Conservation (phyloP, 2,329 filamentous ascomycete genomes). For the Fonsecaea multimorphosa region DNA sequence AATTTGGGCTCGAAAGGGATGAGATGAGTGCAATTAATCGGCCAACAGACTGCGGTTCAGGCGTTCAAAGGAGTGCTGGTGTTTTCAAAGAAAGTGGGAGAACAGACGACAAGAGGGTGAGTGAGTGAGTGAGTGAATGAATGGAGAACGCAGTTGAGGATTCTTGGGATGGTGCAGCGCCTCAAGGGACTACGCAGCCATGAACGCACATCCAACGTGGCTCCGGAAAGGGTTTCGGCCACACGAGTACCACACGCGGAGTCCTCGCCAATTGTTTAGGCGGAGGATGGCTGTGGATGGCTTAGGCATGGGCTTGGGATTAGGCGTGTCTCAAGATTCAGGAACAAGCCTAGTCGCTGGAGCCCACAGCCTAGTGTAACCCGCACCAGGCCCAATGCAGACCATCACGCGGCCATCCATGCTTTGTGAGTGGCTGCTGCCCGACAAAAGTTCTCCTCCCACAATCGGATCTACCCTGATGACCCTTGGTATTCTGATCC, state of each 20-base stretch:
- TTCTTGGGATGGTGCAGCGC: conserved; percentile 13
- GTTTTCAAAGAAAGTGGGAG: conserved; percentile 7
- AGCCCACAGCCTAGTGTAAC: neutral
- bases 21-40: neutral
- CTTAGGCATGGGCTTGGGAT: neutral
- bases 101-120: conserved; percentile 8
- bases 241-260: neutral
- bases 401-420: neutral
- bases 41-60: neutral
- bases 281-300: conserved; percentile 8
- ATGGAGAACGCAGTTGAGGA: conserved; percentile 17
- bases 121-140: too few species aligned
- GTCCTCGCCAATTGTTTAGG: conserved; percentile 11
- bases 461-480: neutral
- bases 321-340: conserved; percentile 31
- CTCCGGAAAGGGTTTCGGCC: neutral
- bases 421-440: neutral
- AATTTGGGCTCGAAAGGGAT: neutral
- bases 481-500: neutral
- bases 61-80: conserved; percentile 8
- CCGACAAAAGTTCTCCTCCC: neutral
- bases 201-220: neutral
- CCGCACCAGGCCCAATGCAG: conserved; percentile 13
- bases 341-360: conserved; percentile 25
- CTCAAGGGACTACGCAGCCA: neutral